A percentile compares a stretch with the other conserved stretches of the same genome.
Evolutionary conservation across 2,329 filamentous ascomycete genomes (phyloP).

Genomic region (Cladosporium sp.): DNA sequence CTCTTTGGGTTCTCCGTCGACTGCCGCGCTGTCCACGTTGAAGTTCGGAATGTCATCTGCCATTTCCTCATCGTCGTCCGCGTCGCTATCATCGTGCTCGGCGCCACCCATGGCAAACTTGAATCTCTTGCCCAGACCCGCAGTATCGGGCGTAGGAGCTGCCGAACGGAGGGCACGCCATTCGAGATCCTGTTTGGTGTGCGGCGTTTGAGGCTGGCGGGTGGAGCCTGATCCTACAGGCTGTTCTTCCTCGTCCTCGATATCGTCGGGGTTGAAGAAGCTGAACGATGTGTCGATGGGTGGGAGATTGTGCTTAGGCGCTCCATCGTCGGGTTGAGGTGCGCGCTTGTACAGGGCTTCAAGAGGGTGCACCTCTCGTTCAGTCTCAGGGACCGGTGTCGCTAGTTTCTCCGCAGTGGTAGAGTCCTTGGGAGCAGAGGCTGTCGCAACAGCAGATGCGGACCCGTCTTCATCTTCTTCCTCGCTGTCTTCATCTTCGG

Average conservation of each 20-base stretch:
- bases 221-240: constrained; percentile 10
- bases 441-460: neutral
- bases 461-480: constrained; percentile 10
- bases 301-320: constrained; percentile 35
- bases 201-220: constrained; percentile 68
- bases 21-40: neutral
- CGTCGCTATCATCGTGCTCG: constrained; percentile 44
- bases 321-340: constrained; percentile 35
- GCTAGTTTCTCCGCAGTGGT: neutral
- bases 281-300: constrained; percentile 61
- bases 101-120: constrained; percentile 46
- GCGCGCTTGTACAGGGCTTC: constrained; percentile 86
- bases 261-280: constrained; percentile 60
- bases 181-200: constrained; percentile 72
- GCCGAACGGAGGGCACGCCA: constrained; percentile 74
- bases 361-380: constrained; percentile 65
- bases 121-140: constrained; percentile 63
- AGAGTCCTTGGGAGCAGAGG: neutral
- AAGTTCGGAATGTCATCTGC: neutral
- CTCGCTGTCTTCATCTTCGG: constrained; percentile 7
- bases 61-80: constrained; percentile 21
- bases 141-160: constrained; percentile 91
- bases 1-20: constrained; percentile 23
- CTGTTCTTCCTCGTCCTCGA: constrained; percentile 34
- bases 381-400: neutral